Evolutionary conservation across 1,139 yeast genomes (phyloP).

Genomic region (Diutina rugosa): DNA sequence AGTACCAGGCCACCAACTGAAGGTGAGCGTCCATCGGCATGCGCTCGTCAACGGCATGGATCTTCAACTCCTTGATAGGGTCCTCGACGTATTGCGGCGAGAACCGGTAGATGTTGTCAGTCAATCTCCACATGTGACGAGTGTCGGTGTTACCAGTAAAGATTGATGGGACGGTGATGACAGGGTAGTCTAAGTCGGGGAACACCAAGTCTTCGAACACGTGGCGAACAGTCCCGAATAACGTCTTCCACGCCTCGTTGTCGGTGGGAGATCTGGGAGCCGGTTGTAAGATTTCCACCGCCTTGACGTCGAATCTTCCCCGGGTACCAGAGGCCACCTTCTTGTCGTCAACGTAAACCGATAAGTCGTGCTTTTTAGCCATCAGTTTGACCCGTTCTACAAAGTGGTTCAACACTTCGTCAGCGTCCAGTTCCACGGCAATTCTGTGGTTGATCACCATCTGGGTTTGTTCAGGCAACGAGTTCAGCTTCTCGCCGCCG

Average conservation of each 20-base stretch:
- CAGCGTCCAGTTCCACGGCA: slow-evolving; percentile 35
- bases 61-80: slow-evolving; percentile 10
- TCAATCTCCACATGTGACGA: slow-evolving; percentile 59
- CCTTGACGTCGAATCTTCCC: slow-evolving; percentile 33
- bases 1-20: slow-evolving; percentile 45
- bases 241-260: slow-evolving; percentile 36
- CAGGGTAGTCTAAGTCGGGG: slow-evolving; percentile 15
- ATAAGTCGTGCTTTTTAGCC: slow-evolving; percentile 34
- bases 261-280: slow-evolving; percentile 44
- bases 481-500: slow-evolving; percentile 66
- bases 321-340: slow-evolving; percentile 15
- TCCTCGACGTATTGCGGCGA: slow-evolving; percentile 13
- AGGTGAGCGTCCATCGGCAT: slow-evolving; percentile 39
- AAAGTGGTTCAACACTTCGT: slow-evolving; percentile 25
- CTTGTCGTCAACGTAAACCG: slow-evolving; percentile 16
- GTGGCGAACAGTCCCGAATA: slow-evolving; percentile 45
- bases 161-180: slow-evolving; percentile 20
- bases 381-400: slow-evolving; percentile 21
- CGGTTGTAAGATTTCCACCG: slow-evolving; percentile 30
- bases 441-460: slow-evolving; percentile 48
- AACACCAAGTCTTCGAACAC: slow-evolving; percentile 36
- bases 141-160: slow-evolving; percentile 41
- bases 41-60: slow-evolving; percentile 52
- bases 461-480: slow-evolving; percentile 57
- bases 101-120: slow-evolving; percentile 63